A percentile compares a stretch with the other conserved stretches of the same genome.
Evolutionary conservation across 2,329 filamentous ascomycete genomes (phyloP).

Genomic region (Daldinia eschscholtzii): DNA sequence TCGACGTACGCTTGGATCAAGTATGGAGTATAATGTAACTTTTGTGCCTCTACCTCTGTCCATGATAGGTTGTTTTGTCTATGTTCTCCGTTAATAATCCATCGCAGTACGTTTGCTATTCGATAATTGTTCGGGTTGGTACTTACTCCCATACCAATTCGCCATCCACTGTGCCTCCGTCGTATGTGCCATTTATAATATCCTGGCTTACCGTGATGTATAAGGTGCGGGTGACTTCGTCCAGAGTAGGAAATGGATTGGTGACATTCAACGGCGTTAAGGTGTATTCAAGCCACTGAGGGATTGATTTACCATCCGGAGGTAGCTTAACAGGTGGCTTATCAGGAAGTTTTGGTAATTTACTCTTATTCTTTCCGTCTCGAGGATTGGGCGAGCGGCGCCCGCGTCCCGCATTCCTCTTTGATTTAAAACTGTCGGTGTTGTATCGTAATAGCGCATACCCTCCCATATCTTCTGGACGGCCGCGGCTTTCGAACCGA

Average conservation of each 20-base stretch:
- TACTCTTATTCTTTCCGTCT: constrained; percentile 11
- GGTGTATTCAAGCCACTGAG: constrained; percentile 61
- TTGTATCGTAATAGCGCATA: constrained; percentile 64
- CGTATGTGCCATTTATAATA: constrained; percentile 52
- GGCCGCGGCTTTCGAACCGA: constrained; percentile 64
- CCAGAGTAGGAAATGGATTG: constrained; percentile 55
- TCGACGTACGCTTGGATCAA: constrained; percentile 65
- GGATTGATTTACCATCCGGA: constrained; percentile 47
- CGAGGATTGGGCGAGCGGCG: constrained; percentile 13
- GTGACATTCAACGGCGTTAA: constrained; percentile 55
- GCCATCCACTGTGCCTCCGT: constrained; percentile 49
- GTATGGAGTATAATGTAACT: constrained; percentile 56
- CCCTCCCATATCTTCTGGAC: constrained; percentile 59
- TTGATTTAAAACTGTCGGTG: constrained; percentile 28
- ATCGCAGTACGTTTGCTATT: background rate
- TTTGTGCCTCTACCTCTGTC: constrained; percentile 54
- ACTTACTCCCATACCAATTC: constrained; percentile 55
- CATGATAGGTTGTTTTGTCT: constrained; percentile 61
- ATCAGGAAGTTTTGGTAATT: constrained; percentile 48
- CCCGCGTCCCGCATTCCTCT: constrained; percentile 1
- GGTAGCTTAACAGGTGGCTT: constrained; percentile 54
- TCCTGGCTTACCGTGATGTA: constrained; percentile 61
- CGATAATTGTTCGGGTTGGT: background rate
- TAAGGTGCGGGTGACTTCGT: constrained; percentile 64
- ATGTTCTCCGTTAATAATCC: constrained; percentile 30